phyloP scores from a whole-genome alignment of 805 yeast species.

The Metschnikowia gruessii region DNA sequence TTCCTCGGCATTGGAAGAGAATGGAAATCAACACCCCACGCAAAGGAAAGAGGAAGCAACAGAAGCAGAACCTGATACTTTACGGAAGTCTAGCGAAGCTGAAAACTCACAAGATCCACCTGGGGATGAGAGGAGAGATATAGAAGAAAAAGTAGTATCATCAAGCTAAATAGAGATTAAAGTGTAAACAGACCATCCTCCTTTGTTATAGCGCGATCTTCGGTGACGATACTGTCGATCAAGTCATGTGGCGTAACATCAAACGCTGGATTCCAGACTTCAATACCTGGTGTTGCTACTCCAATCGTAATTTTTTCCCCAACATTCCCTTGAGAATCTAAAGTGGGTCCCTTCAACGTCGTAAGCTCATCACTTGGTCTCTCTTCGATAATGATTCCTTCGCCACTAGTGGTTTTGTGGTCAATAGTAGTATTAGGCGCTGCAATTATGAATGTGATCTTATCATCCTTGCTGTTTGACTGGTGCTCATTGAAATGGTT shows the following conservation, averaged over 20 bases:
- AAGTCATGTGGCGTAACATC: constrained; percentile 84
- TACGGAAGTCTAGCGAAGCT: background rate
- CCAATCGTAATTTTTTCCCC: constrained; percentile 55
- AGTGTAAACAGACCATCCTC: constrained; percentile 12
- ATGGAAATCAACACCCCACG: constrained; percentile 3
- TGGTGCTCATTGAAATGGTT: constrained; percentile 39
- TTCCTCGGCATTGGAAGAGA: background rate
- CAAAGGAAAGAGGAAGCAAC: constrained; percentile 15
- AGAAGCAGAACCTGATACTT: background rate
- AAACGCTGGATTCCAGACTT: constrained; percentile 95
- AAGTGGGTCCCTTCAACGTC: constrained; percentile 58
- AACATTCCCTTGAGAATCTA: constrained; percentile 25
- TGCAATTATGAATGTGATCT: constrained; percentile 84
- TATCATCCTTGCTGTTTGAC: constrained; percentile 29
- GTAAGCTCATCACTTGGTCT: constrained; percentile 81
- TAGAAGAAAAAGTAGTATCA: constrained; percentile 1
- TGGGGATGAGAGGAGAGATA: constrained; percentile 1
- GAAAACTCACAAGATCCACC: background rate
- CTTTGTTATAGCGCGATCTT: constrained; percentile 37
- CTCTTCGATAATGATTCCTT: constrained; percentile 78
- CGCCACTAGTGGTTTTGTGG: constrained; percentile 60
- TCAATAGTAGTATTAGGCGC: constrained; percentile 95
- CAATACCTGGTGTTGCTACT: constrained; percentile 79
- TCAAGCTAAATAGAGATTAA: constrained; percentile 1
- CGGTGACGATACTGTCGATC: constrained; percentile 90